These are phyloP conservation scores for Coemansia sp. DNA, from an alignment of 192 early-diverging fungal genomes.

Conservation along the genomic window DNA sequence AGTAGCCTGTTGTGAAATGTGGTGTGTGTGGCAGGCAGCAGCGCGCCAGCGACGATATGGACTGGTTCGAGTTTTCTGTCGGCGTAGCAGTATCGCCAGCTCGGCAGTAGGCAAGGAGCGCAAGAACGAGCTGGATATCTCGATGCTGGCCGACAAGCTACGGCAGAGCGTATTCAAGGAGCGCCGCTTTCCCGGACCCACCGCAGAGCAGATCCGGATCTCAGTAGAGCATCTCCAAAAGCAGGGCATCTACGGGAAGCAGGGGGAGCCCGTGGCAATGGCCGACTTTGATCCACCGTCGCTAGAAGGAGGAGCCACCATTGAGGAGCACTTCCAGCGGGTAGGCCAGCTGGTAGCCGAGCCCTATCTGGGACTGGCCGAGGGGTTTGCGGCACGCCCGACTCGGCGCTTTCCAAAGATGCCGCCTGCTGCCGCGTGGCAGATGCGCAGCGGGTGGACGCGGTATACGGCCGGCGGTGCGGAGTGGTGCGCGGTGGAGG, in stretches of 20 bases:
- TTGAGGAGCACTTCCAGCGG: conserved; percentile 75
- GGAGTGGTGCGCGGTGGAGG: conserved; percentile 28
- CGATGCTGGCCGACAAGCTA: conserved; percentile 43
- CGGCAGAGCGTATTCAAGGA: conserved; percentile 26
- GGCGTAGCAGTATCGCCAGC: conserved; percentile 24
- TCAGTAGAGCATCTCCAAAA: conserved; percentile 39
- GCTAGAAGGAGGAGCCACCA: conserved; percentile 46
- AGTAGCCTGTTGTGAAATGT: too few relatives aligned
- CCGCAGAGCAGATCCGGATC: conserved; percentile 28
- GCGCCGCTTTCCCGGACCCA: conserved; percentile 12
- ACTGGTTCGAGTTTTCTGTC: too few relatives aligned
- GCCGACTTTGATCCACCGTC: conserved; percentile 52
- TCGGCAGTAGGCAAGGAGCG: too few relatives aligned
- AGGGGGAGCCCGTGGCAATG: conserved; percentile 31
- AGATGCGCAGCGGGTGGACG: conserved; percentile 69
- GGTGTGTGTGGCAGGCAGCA: too few relatives aligned
- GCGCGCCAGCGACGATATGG: too few relatives aligned
- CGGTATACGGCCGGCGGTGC: conserved; percentile 59
- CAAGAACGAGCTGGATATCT: conserved; percentile 45
- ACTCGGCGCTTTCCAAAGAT: conserved; percentile 27
- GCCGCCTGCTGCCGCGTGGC: conserved; percentile 56
- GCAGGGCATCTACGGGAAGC: conserved; percentile 42
- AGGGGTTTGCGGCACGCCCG: conserved; percentile 28
- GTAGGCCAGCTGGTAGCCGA: conserved; percentile 65
- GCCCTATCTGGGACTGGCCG: conserved; percentile 56